Evolutionary conservation across 1,139 yeast species (phyloP).

Genomic region (Eremothecium gossypii): DNA sequence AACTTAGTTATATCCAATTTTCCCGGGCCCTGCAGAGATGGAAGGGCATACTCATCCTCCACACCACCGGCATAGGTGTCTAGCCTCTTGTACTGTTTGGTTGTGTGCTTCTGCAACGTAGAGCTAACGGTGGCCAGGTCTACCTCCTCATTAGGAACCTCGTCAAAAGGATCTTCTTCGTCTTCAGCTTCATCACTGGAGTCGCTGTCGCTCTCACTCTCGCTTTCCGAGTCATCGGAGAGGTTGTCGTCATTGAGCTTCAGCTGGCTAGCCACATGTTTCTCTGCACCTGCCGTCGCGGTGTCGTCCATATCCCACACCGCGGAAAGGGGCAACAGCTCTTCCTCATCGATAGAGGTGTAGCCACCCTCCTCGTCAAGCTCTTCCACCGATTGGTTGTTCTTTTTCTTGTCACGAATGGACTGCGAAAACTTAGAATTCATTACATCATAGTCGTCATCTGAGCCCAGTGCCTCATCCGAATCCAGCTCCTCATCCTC

Average conservation of each 20-base stretch:
- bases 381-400: conserved; percentile 23
- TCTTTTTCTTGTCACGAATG: conserved; percentile 44
- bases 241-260: conserved; percentile 4
- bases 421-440: conserved; percentile 62
- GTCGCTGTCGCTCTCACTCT: conserved; percentile 31
- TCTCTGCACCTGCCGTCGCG: not conserved
- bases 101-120: conserved; percentile 25
- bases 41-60: conserved; percentile 67
- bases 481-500: conserved; percentile 69
- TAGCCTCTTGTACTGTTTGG: conserved; percentile 40
- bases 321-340: conserved; percentile 67
- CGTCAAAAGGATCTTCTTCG: conserved; percentile 32
- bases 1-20: conserved; percentile 66
- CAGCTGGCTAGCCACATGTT: not conserved
- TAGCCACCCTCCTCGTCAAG: conserved; percentile 37
- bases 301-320: conserved; percentile 72
- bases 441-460: conserved; percentile 61
- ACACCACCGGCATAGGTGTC: conserved; percentile 35
- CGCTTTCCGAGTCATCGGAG: conserved; percentile 23
- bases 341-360: conserved; percentile 56
- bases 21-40: conserved; percentile 36
- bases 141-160: conserved; percentile 32
- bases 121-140: conserved; percentile 31
- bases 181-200: conserved; percentile 25
- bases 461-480: conserved; percentile 70